Conservation (phyloP, 345 rosid genomes). For the Xanthoceras sorbifolium region DNA sequence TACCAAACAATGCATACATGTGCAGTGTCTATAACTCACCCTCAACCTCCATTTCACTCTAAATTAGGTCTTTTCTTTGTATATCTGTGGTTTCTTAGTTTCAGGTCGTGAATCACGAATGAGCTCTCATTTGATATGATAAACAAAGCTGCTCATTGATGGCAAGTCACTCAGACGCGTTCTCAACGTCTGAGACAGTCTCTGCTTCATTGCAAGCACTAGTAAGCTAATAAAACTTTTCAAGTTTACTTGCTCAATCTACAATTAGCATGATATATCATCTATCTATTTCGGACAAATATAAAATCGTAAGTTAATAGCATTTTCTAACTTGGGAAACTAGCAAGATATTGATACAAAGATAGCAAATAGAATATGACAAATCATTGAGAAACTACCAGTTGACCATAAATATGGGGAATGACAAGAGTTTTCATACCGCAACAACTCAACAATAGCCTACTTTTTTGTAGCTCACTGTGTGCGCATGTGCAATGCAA, state of each 20-base stretch:
- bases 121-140: slow-evolving; percentile 41
- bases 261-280: no score
- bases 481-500: not conserved
- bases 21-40: no score
- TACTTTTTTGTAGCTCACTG: not conserved
- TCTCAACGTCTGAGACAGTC: slow-evolving; percentile 23
- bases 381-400: not conserved
- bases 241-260: not conserved
- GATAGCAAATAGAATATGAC: not conserved
- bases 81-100: not conserved
- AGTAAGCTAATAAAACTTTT: not conserved
- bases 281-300: no score
- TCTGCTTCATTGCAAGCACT: not conserved
- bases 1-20: slow-evolving; percentile 32
- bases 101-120: slow-evolving; percentile 40
- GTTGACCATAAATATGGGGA: not conserved
- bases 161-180: slow-evolving; percentile 46
- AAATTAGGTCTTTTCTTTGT: not conserved
- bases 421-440: not conserved
- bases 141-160: slow-evolving; percentile 33
- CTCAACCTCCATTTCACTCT: not conserved
- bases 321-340: not conserved
- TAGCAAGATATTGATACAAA: not conserved
- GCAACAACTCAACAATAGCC: not conserved
- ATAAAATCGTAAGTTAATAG: not conserved